Conservation (phyloP, 2,329 filamentous ascomycete species). For the Gyromitra esculenta region DNA sequence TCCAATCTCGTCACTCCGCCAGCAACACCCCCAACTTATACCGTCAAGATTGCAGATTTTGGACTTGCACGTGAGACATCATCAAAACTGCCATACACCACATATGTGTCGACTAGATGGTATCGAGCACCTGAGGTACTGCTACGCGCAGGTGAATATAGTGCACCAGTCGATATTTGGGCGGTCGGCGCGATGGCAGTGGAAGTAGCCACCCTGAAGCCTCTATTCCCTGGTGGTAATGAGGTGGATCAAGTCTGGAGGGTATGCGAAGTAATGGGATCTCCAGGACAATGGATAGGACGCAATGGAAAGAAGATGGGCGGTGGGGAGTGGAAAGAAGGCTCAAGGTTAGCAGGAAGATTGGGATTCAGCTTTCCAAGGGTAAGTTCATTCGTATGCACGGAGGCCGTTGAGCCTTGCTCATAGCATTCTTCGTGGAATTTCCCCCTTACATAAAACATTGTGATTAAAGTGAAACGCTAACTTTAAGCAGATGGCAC, state of each 20-base stretch:
- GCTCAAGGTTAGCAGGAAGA: conserved; percentile 89
- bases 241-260: conserved; percentile 99
- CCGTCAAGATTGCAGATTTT: conserved; percentile 98
- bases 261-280: conserved; percentile 99
- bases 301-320: conserved; percentile 87
- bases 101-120: conserved; percentile 97
- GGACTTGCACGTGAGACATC: conserved; percentile 97
- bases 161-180: conserved; percentile 98
- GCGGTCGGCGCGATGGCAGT: conserved; percentile 98
- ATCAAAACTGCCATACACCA: conserved; percentile 95
- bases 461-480: conserved; percentile 41
- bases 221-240: conserved; percentile 94
- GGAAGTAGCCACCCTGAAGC: conserved; percentile 94
- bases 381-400: conserved; percentile 60
- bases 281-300: conserved; percentile 97
- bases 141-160: conserved; percentile 93
- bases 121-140: conserved; percentile 93
- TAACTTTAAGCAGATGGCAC: conserved; percentile 77
- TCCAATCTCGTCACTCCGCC: conserved; percentile 93
- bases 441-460: conserved; percentile 46
- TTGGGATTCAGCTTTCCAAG: conserved; percentile 97
- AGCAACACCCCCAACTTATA: conserved; percentile 90
- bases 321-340: conserved; percentile 97
- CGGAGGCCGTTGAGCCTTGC: conserved; percentile 29
- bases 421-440: conserved; percentile 33